These are phyloP conservation scores for Mangifera indica DNA, from an alignment of 345 rosid genomes.

Conservation along the genomic window DNA sequence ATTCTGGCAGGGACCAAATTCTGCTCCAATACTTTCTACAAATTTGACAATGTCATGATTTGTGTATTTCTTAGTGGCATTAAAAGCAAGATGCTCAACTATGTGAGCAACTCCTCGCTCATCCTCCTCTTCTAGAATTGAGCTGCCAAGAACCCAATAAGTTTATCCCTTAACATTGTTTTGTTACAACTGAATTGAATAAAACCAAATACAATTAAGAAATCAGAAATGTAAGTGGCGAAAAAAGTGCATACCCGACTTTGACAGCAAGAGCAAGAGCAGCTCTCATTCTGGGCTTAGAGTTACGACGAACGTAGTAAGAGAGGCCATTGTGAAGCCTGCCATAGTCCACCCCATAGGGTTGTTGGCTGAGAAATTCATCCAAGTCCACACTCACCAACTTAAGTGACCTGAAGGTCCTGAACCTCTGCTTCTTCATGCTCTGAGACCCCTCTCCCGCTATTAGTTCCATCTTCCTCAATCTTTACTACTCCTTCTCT, in stretches of 20 bases:
- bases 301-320: slow-evolving; percentile 81
- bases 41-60: slow-evolving; percentile 92
- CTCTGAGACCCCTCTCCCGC: slow-evolving; percentile 54
- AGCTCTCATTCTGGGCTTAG: slow-evolving; percentile 89
- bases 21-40: slow-evolving; percentile 91
- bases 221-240: background rate
- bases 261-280: slow-evolving; percentile 84
- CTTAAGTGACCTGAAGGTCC: slow-evolving; percentile 86
- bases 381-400: slow-evolving; percentile 59
- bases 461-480: slow-evolving; percentile 59
- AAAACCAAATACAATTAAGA: background rate
- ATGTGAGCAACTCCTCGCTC: slow-evolving; percentile 97
- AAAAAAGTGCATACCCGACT: slow-evolving; percentile 52
- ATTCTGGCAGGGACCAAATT: slow-evolving; percentile 95
- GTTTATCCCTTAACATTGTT: slow-evolving; percentile 29
- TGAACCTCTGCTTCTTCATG: slow-evolving; percentile 64
- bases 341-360: slow-evolving; percentile 75
- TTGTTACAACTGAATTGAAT: no score
- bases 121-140: slow-evolving; percentile 94
- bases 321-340: slow-evolving; percentile 77
- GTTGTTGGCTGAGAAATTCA: slow-evolving; percentile 50
- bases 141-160: slow-evolving; percentile 64
- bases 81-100: slow-evolving; percentile 92
- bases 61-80: slow-evolving; percentile 75
- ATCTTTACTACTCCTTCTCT: background rate